Percentiles rank a stretch among this genome's conserved stretches.
Conservation (phyloP, 495 filamentous ascomycete genomes). For the Amorphotheca resinae region DNA sequence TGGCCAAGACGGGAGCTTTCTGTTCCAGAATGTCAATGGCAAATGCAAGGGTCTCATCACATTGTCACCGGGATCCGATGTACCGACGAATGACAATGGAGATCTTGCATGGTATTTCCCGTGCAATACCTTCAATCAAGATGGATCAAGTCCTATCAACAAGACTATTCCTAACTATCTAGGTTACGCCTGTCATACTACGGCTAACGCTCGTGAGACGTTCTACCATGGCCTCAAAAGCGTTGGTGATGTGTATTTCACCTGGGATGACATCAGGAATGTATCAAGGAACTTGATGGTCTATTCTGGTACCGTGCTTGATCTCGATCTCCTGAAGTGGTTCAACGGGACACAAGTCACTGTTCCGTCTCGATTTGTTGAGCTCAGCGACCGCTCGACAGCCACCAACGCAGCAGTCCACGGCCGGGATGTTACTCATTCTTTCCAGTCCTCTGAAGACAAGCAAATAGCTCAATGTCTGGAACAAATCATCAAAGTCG, state of each 20-base stretch:
- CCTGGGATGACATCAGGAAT: slow-evolving; percentile 91
- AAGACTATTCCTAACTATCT: slow-evolving; percentile 58
- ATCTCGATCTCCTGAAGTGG: slow-evolving; percentile 84
- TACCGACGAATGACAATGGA: slow-evolving; percentile 60
- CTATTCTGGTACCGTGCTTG: slow-evolving; percentile 87
- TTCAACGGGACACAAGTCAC: slow-evolving; percentile 78
- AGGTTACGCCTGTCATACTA: slow-evolving; percentile 89
- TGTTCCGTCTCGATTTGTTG: slow-evolving; percentile 65
- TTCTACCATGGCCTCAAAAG: slow-evolving; percentile 54
- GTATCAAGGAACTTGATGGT: slow-evolving; percentile 77
- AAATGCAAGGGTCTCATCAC: slow-evolving; percentile 90
- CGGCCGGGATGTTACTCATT: slow-evolving; percentile 83
- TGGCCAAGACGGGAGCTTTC: slow-evolving; percentile 84
- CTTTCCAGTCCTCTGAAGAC: slow-evolving; percentile 63
- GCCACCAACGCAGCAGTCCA: slow-evolving; percentile 54
- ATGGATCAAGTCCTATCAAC: slow-evolving; percentile 73
- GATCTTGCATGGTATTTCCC: slow-evolving; percentile 97
- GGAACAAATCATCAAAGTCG: slow-evolving; percentile 86
- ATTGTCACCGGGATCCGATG: slow-evolving; percentile 50
- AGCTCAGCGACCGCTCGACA: slow-evolving; percentile 43
- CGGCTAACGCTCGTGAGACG: slow-evolving; percentile 43
- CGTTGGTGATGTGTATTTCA: slow-evolving; percentile 77
- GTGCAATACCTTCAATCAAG: slow-evolving; percentile 81
- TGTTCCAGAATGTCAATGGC: slow-evolving; percentile 98
- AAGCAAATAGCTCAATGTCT: slow-evolving; percentile 77